These are phyloP conservation scores for Dicorynia guianensis DNA, from an alignment of 306 rosid genomes.

Conservation along the genomic window DNA sequence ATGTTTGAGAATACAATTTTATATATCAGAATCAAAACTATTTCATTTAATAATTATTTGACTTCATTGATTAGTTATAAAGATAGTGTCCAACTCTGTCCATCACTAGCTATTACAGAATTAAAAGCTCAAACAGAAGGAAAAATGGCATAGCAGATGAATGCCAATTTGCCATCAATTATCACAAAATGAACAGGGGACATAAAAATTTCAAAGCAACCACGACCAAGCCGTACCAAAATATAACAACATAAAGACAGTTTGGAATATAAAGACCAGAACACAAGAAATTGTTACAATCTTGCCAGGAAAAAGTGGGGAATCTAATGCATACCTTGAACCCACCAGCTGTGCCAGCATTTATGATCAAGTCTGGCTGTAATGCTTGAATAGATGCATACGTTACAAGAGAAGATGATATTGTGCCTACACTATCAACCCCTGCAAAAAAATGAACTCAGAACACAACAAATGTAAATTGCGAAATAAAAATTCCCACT, in stretches of 20 bases:
- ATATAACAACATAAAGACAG: conserved; percentile 23
- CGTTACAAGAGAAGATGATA: conserved; percentile 83
- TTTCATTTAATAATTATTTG: conserved; percentile 1
- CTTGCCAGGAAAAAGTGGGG: conserved; percentile 16
- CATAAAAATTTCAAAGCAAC: neutral
- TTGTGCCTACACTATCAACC: conserved; percentile 90
- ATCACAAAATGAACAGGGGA: neutral
- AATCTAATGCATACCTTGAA: conserved; percentile 65
- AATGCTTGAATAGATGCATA: conserved; percentile 91
- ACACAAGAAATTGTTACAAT: neutral
- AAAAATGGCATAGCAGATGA: neutral
- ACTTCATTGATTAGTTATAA: neutral
- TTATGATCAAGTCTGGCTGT: conserved; percentile 86
- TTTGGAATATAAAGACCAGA: conserved; percentile 8
- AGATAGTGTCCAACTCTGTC: neutral
- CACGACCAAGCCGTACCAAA: conserved; percentile 10
- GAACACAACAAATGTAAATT: conserved; percentile 28
- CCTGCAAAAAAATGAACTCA: conserved; percentile 65
- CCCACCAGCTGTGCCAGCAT: conserved; percentile 98
- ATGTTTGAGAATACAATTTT: neutral
- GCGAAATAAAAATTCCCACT: conserved; percentile 18
- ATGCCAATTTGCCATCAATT: neutral
- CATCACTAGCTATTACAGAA: neutral
- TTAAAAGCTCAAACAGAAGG: neutral
- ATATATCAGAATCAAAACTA: conserved; percentile 28